A percentile compares a stretch with the other conserved stretches of the same genome.
Conservation (phyloP, 441 rosid species). For the Isatis lusitanica region DNA sequence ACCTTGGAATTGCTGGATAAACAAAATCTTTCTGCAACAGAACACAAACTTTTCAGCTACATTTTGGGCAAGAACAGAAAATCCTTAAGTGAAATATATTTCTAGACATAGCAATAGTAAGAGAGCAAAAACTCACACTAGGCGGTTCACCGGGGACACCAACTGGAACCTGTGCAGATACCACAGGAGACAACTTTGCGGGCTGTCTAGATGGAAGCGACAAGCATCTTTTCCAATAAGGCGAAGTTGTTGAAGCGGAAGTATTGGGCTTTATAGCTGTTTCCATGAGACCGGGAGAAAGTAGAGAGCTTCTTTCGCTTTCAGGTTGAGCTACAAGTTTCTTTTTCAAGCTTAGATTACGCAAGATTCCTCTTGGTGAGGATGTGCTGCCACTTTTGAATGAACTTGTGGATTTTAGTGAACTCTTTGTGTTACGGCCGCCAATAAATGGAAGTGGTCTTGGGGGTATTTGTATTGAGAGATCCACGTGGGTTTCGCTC, state of each 20-base stretch:
- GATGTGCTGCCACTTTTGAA: conserved; percentile 55
- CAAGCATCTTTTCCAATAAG: conserved; percentile 63
- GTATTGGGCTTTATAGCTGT: conserved; percentile 41
- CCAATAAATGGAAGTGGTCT: conserved; percentile 53
- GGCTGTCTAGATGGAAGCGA: conserved; percentile 82
- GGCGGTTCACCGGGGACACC: conserved; percentile 60
- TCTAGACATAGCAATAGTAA: not conserved
- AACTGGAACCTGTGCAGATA: conserved; percentile 61
- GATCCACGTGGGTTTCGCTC: conserved; percentile 54
- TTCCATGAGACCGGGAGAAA: conserved; percentile 53
- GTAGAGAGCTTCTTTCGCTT: conserved; percentile 68
- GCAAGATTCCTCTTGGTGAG: conserved; percentile 57
- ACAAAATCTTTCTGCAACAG: conserved; percentile 60
- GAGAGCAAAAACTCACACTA: conserved; percentile 45
- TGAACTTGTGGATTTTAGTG: conserved; percentile 57
- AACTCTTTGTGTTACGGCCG: conserved; percentile 52
- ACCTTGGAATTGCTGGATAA: conserved; percentile 61
- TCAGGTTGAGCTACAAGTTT: conserved; percentile 47
- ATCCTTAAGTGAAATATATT: not conserved
- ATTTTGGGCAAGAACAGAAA: not conserved
- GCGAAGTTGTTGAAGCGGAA: conserved; percentile 12
- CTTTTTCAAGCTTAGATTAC: conserved; percentile 75
- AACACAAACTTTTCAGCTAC: not conserved
- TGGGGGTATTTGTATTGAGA: conserved; percentile 80
- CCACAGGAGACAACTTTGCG: conserved; percentile 62